phyloP scores from a whole-genome alignment of 2,329 filamentous ascomycete genomes.

The Ophiostoma ulmi region DNA sequence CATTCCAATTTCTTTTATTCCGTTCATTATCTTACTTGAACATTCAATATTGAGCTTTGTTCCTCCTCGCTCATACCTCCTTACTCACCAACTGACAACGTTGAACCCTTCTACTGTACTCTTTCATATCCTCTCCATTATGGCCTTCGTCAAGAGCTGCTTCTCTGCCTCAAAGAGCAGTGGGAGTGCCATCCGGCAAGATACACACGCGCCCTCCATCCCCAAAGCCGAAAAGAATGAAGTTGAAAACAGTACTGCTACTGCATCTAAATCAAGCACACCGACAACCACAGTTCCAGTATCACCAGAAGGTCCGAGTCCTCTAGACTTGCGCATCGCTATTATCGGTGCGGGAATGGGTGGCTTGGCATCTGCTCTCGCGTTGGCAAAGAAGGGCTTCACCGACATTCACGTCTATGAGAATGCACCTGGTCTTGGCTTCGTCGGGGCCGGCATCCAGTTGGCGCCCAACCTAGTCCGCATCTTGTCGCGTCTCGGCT shows the following conservation, averaged over 20 bases:
- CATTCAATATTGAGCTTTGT: too few species aligned
- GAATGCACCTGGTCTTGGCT: not conserved
- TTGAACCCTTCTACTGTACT: not conserved
- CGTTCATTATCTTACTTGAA: not conserved
- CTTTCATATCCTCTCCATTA: not conserved
- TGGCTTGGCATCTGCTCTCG: not conserved
- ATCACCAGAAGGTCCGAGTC: not conserved
- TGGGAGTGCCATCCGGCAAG: not conserved
- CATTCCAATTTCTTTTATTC: not conserved
- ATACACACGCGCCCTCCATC: not conserved
- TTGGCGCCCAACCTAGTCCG: not conserved
- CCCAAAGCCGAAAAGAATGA: not conserved
- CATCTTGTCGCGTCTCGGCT: not conserved
- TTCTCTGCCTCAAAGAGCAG: not conserved
- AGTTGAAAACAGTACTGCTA: not conserved
- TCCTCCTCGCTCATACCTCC: accelerated
- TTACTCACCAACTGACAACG: too few species aligned
- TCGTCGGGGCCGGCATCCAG: not conserved
- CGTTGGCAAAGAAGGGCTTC: not conserved
- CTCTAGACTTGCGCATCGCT: not conserved
- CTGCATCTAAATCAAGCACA: not conserved
- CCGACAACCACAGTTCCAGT: not conserved
- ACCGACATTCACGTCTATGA: not conserved
- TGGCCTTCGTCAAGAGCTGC: not conserved
- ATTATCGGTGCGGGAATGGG: not conserved